Base-by-base conservation (phyloP, 352 stramenopile species). In the Globisporangium polare region DNA sequence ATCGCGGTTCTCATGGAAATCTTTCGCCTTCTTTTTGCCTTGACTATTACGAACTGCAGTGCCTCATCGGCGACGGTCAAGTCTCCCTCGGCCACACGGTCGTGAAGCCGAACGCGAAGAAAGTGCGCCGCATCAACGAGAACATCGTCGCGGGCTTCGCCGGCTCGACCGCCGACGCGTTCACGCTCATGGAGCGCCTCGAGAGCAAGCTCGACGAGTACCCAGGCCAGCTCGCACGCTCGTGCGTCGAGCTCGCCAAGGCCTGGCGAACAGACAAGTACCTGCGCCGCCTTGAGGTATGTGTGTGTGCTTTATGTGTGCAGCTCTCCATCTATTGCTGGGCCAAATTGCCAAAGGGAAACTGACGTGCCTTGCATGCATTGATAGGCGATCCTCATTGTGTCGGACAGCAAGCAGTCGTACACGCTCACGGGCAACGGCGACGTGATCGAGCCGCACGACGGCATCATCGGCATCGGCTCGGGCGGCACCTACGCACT, bases 231-330 rank as follows among this genome's bases (percentile, higher is more conserved):
- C 78, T 99, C 39, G 95, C 91, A 31, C 87, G 97, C 62, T 92
- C 91, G 17, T 99, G 96, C 75, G 97, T 99, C 22, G 97, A 99
- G 71, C 78, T 99, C n/a, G 97, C 97, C 49, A 99, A 99, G 77
- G 95, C 88, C 39, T 99, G 97, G 97, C 84, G 97, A 66, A 99
- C 97, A 62, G 96, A 99, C 77, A 99, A 99, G 78, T 99, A 99
- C 73, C 75, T 99, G 58, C 84, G 97, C 65, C 81, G 88, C 58
- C 81, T 99, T 24, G 97, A 99, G 75, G 94, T 82, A 56, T 37
- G 66, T 43, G 20, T 26, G 18, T 42, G 31, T 26, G 1, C 10
- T 3, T 13, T 22, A 20, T 57, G 18, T 54, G n/a, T n/a, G 9
- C n/a, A 8, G 5, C 29, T 20, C 5, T 39, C 13, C 37, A 43